Evolutionary conservation across 805 yeast species (phyloP).

Genomic region (Grigorovia yakushimaensis): DNA sequence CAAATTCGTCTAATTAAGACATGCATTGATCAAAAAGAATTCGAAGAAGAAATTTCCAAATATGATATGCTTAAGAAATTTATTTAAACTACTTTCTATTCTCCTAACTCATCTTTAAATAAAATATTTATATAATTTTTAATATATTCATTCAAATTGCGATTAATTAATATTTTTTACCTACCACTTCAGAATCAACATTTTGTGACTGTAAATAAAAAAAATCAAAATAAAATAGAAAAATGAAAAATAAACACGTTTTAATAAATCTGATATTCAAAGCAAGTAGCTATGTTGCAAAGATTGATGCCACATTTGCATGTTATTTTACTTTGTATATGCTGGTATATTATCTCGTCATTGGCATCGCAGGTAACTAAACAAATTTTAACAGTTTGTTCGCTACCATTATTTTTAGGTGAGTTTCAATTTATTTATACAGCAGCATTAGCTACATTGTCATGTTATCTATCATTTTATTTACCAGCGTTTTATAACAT

Average conservation of each 20-base stretch:
- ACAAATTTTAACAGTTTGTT: conserved; percentile 41
- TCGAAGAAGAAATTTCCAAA: conserved; percentile 24
- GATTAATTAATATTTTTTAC: too few species aligned
- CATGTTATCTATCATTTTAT: conserved; percentile 30
- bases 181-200: not conserved
- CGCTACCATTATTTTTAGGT: conserved; percentile 54
- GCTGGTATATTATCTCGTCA: conserved; percentile 57
- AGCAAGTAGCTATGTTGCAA: not conserved
- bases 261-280: not conserved
- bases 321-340: conserved; percentile 36
- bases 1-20: conserved; percentile 20
- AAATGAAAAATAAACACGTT: not conserved
- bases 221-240: not conserved
- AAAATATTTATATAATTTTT: not conserved
- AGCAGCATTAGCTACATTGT: conserved; percentile 32
- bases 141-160: not conserved
- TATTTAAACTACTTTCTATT: not conserved
- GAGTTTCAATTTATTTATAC: conserved; percentile 54
- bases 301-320: conserved; percentile 13
- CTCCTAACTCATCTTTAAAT: not conserved
- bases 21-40: conserved; percentile 22
- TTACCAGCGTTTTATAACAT: conserved; percentile 24
- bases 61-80: conserved; percentile 19
- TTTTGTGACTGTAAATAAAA: not conserved
- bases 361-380: conserved; percentile 58